Evolutionary conservation across 805 yeast genomes (phyloP).

Genomic region (Cephaloascus fragrans): DNA sequence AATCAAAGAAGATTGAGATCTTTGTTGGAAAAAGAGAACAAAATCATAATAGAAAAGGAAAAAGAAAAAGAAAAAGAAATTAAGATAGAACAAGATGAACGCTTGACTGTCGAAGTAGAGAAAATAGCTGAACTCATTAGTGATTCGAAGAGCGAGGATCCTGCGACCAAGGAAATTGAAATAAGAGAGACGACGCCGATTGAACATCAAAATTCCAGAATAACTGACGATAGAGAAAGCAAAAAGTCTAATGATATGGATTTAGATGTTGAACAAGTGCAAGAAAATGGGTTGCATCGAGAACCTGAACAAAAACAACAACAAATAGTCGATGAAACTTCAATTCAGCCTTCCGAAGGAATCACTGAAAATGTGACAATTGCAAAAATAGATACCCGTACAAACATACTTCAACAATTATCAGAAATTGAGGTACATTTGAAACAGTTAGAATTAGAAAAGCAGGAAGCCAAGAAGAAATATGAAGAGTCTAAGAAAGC

Average conservation of each 20-base stretch:
- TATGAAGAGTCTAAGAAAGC: slow-evolving; percentile 1
- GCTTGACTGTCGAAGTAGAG: not conserved
- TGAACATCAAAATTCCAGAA: not conserved
- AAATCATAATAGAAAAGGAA: slow-evolving; percentile 10
- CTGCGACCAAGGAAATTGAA: not conserved
- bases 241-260: not conserved
- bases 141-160: not conserved
- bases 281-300: not conserved
- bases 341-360: too few relatives aligned
- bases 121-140: not conserved
- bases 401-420: slow-evolving; percentile 8
- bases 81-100: too few relatives aligned
- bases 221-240: not conserved
- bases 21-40: slow-evolving; percentile 30
- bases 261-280: not conserved
- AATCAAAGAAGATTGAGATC: slow-evolving; percentile 48
- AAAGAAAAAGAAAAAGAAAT: not conserved
- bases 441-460: slow-evolving; percentile 1
- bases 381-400: too few relatives aligned
- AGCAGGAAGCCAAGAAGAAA: not conserved
- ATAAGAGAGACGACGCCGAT: too few relatives aligned
- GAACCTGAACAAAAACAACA: not conserved
- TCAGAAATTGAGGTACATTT: slow-evolving; percentile 3
- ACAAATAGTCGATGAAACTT: not conserved
- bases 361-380: too few relatives aligned